These are phyloP conservation scores for Kodamaea laetipori DNA, from an alignment of 805 yeast species.

Conservation along the genomic window DNA sequence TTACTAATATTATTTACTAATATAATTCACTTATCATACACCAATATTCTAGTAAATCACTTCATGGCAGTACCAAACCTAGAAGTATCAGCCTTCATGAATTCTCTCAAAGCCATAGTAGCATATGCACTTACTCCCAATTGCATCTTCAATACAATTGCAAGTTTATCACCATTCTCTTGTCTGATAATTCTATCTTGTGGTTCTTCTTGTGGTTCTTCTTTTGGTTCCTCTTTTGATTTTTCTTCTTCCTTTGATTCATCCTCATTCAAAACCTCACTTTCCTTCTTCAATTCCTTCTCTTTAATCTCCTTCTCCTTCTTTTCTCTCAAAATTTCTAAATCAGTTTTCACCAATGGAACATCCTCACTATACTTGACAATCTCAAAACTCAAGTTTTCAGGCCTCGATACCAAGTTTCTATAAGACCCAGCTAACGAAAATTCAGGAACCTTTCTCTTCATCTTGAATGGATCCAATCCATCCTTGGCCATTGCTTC, in stretches of 20 bases:
- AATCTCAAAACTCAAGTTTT: constrained; percentile 59
- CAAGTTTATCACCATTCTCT: constrained; percentile 51
- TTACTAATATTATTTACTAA: no score
- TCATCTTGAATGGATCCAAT: constrained; percentile 83
- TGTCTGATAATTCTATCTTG: constrained; percentile 9
- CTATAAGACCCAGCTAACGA: constrained; percentile 92
- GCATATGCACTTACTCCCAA: constrained; percentile 91
- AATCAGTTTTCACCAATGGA: constrained; percentile 78
- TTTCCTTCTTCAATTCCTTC: constrained; percentile 1
- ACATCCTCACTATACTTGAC: constrained; percentile 66
- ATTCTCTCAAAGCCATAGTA: constrained; percentile 94
- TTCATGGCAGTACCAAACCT: constrained; percentile 25
- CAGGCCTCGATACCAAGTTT: constrained; percentile 66
- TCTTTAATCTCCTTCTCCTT: constrained; percentile 24
- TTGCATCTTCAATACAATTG: constrained; percentile 74
- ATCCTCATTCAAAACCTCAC: constrained; percentile 26
- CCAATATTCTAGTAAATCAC: background rate
- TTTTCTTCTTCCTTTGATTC: constrained; percentile 10
- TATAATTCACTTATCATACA: no score
- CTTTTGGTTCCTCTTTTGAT: constrained; percentile 18
- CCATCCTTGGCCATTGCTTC: constrained; percentile 78
- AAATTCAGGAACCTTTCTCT: constrained; percentile 81
- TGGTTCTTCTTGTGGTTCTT: constrained; percentile 20
- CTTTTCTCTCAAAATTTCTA: constrained; percentile 43
- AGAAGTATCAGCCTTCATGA: constrained; percentile 75